phyloP scores from a whole-genome alignment of 441 rosid species.

The Arabidopsis lyrata region DNA sequence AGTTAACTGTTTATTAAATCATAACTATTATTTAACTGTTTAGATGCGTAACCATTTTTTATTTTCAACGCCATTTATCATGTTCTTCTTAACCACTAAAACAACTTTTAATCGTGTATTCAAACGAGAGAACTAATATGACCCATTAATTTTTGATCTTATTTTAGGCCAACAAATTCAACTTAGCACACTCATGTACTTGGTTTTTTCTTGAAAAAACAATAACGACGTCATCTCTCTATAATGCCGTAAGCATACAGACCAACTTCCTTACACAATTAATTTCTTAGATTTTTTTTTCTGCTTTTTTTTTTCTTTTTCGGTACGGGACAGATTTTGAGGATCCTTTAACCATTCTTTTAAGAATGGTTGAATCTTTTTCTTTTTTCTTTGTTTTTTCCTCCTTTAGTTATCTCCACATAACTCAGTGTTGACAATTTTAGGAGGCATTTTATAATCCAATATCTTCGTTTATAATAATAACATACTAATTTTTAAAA shows the following conservation, averaged over 20 bases:
- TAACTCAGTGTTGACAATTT: constrained; percentile 45
- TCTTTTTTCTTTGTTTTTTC: background rate
- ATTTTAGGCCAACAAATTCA: background rate
- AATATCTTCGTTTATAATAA: constrained; percentile 28
- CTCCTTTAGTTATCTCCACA: constrained; percentile 37
- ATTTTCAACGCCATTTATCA: background rate
- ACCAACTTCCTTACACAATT: constrained; percentile 41
- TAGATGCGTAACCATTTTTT: no score
- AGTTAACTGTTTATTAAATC: no score
- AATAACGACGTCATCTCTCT: constrained; percentile 37
- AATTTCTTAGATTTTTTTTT: constrained; percentile 37
- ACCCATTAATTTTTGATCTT: background rate
- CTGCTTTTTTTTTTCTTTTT: constrained; percentile 24
- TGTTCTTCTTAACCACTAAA: background rate
- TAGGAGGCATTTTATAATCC: constrained; percentile 24
- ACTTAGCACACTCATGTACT: constrained; percentile 13
- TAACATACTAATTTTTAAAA: background rate
- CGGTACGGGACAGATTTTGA: constrained; percentile 48
- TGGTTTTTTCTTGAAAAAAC: background rate
- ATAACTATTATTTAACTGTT: no score
- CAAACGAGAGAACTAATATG: background rate
- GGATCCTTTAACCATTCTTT: constrained; percentile 50
- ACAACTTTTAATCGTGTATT: background rate
- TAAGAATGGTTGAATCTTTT: constrained; percentile 39
- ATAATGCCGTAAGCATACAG: constrained; percentile 40